A percentile compares a stretch with the other conserved stretches of the same genome.
phyloP scores from a whole-genome alignment of 108 stramenopile species.

The Stephanodiscus triporus region DNA sequence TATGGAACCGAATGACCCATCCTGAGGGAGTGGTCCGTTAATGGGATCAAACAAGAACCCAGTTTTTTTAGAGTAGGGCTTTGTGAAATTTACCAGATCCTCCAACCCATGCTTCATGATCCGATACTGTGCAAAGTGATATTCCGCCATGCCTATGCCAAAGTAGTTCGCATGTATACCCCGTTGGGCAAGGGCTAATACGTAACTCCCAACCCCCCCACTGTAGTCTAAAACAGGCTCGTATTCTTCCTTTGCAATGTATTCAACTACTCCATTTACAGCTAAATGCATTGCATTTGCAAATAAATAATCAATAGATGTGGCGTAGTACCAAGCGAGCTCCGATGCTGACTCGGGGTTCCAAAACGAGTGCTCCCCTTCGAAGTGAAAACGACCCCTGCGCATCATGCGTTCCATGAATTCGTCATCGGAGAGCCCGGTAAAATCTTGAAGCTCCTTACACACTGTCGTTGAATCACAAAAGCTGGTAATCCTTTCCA shows the following conservation, averaged over 20 bases:
- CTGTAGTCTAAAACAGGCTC: slow-evolving; percentile 15
- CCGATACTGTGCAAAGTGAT: slow-evolving; percentile 1
- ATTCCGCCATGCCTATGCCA: slow-evolving; percentile 18
- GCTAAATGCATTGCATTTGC: slow-evolving; percentile 5
- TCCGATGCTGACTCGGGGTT: slow-evolving; percentile 3
- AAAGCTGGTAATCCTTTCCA: neutral
- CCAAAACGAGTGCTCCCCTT: slow-evolving; percentile 14
- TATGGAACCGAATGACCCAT: slow-evolving; percentile 21
- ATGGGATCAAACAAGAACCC: slow-evolving; percentile 23
- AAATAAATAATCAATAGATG: slow-evolving; percentile 12
- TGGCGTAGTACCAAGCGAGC: slow-evolving; percentile 15
- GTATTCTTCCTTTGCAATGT: slow-evolving; percentile 7
- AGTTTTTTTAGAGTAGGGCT: neutral
- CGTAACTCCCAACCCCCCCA: slow-evolving; percentile 8
- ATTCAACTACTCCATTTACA: neutral
- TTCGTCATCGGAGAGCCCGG: slow-evolving; percentile 9
- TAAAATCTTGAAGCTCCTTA: neutral
- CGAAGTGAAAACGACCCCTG: slow-evolving; percentile 11
- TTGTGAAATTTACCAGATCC: slow-evolving; percentile 6
- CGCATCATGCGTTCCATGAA: slow-evolving; percentile 1
- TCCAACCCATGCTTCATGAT: slow-evolving; percentile 6
- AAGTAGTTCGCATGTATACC: slow-evolving; percentile 4
- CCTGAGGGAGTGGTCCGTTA: slow-evolving; percentile 13
- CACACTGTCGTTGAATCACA: neutral
- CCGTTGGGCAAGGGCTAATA: neutral